Evolutionary conservation across 208 protist genomes (phyloP).

Genomic region (Crithidia expoeki): DNA sequence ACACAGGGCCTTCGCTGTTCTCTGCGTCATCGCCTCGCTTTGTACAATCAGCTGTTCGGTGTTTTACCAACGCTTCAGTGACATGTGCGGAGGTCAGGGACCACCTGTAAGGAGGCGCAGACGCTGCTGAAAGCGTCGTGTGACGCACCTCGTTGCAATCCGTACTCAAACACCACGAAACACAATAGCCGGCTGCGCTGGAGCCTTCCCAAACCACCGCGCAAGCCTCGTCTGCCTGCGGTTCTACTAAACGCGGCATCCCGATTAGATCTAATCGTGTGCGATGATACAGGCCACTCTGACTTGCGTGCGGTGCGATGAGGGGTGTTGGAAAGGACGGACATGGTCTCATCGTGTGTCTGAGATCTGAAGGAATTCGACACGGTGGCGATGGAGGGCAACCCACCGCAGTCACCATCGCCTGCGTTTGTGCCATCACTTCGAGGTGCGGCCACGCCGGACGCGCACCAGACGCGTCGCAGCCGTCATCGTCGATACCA

Average conservation of each 20-base stretch:
- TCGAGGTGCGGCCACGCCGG: conserved; percentile 17
- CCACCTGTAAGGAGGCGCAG: background rate
- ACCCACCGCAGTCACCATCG: background rate
- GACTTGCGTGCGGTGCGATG: background rate
- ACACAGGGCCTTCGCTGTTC: background rate
- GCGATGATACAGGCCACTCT: conserved; percentile 15
- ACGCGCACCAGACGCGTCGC: background rate
- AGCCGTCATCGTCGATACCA: background rate
- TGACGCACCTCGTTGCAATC: background rate
- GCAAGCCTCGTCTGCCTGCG: background rate
- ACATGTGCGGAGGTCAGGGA: background rate
- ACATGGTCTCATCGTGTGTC: too few species aligned
- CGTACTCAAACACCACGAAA: conserved; percentile 18
- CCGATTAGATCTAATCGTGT: conserved; percentile 19
- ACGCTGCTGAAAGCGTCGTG: background rate
- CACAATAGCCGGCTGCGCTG: background rate
- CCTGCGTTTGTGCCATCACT: conserved; percentile 13
- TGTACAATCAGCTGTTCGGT: background rate
- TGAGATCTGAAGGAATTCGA: too few species aligned
- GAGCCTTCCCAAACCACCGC: conserved; percentile 17
- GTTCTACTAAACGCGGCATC: conserved; percentile 1
- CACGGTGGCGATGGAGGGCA: background rate
- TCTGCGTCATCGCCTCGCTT: background rate
- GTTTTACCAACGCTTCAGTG: background rate
- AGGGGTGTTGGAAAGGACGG: background rate